These are phyloP conservation scores for Blastocystis hominis DNA, from an alignment of 352 stramenopile species.

Conservation along the genomic window DNA sequence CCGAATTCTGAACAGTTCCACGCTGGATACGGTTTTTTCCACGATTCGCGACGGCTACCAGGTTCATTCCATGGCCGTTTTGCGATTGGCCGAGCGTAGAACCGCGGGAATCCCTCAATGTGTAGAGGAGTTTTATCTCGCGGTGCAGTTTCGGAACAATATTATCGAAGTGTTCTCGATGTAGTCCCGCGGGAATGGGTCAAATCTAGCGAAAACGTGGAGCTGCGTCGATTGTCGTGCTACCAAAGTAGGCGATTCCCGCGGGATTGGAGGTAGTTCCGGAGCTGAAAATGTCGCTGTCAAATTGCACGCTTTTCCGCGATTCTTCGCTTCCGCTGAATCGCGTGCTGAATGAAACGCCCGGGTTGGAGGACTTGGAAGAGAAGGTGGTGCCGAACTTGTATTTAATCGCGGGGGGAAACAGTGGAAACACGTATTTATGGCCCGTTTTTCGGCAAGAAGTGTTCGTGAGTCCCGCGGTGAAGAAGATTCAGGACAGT, in stretches of 20 bases:
- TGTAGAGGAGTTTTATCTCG: slow-evolving; percentile 14
- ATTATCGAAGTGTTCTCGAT: slow-evolving; percentile 30
- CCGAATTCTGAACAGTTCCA: neutral
- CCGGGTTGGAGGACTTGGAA: slow-evolving; percentile 3
- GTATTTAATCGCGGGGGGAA: slow-evolving; percentile 7
- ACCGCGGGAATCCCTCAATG: neutral
- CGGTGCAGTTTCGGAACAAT: slow-evolving; percentile 29
- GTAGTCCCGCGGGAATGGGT: neutral
- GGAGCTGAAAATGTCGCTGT: neutral
- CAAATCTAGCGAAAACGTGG: neutral
- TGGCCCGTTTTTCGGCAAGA: slow-evolving; percentile 17
- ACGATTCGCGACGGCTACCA: neutral
- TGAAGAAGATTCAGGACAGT: slow-evolving; percentile 7
- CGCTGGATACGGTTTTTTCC: neutral
- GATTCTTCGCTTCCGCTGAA: neutral
- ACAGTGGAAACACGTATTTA: neutral
- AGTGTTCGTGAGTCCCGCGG: neutral
- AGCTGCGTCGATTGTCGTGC: neutral
- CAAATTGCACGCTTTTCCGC: slow-evolving; percentile 7
- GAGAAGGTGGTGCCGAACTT: slow-evolving; percentile 37
- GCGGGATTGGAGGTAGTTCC: slow-evolving; percentile 3
- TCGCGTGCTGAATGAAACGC: neutral
- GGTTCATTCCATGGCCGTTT: neutral
- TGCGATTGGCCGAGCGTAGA: neutral
- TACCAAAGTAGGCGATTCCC: neutral